Conservation (phyloP, 805 yeast species). For the Starmera amethionina region DNA sequence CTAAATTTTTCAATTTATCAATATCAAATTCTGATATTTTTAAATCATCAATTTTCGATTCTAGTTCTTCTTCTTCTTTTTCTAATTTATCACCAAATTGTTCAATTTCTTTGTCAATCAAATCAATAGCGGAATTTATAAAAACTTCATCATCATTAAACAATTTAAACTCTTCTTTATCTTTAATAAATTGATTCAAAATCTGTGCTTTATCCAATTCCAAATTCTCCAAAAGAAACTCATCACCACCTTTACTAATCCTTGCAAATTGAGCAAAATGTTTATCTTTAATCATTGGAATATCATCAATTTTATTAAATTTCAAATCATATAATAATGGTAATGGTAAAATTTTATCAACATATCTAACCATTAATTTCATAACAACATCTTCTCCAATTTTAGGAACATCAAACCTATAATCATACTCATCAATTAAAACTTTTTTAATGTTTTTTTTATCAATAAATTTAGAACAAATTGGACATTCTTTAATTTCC, state of each 20-base stretch:
- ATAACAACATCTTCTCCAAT: constrained; percentile 45
- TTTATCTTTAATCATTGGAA: constrained; percentile 44
- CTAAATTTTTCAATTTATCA: too few relatives aligned
- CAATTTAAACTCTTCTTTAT: constrained; percentile 44
- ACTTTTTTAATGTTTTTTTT: constrained; percentile 61
- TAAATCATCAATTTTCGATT: too few relatives aligned
- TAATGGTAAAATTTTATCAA: constrained; percentile 32
- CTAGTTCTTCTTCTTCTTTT: too few relatives aligned
- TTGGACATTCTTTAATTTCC: constrained; percentile 61
- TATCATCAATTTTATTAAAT: constrained; percentile 29
- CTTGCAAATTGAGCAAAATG: constrained; percentile 46
- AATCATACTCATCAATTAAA: constrained; percentile 34
- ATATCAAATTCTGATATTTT: too few relatives aligned
- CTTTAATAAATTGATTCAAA: constrained; percentile 40
- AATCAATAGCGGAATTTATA: constrained; percentile 42
- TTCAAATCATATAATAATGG: constrained; percentile 38
- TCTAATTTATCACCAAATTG: too few relatives aligned
- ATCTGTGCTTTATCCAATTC: constrained; percentile 52
- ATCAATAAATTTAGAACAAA: constrained; percentile 54
- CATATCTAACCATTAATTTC: constrained; percentile 53
- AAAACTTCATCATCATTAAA: constrained; percentile 53
- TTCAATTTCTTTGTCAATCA: constrained; percentile 32
- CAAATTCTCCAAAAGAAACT: constrained; percentile 44
- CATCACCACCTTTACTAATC: constrained; percentile 54
- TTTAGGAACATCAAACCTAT: constrained; percentile 47